phyloP scores from a whole-genome alignment of 352 stramenopile species.

The Phytophthora podocarpi region DNA sequence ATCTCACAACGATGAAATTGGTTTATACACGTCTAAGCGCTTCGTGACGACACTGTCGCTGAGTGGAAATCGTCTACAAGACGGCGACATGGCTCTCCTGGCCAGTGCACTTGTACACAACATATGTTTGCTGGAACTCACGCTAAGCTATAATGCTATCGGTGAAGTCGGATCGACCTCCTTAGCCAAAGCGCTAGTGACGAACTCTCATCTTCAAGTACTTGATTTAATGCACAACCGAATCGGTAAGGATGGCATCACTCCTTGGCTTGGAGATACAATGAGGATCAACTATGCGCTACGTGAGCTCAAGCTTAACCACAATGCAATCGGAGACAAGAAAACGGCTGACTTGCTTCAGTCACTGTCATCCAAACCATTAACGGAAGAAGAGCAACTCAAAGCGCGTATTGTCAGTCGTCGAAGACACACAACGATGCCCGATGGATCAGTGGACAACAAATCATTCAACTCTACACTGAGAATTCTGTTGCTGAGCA shows the following conservation, averaged over 20 bases:
- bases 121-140: slow-evolving; percentile 50
- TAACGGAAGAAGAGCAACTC: slow-evolving; percentile 56
- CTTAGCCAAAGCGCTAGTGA: slow-evolving; percentile 51
- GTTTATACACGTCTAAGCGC: slow-evolving; percentile 35
- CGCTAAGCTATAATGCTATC: slow-evolving; percentile 79
- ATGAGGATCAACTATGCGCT: slow-evolving; percentile 57
- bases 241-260: slow-evolving; percentile 59
- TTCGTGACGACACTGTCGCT: slow-evolving; percentile 64
- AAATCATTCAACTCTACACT: slow-evolving; percentile 67
- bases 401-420: slow-evolving; percentile 51
- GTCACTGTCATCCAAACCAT: slow-evolving; percentile 44
- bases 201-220: slow-evolving; percentile 45
- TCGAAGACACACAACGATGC: slow-evolving; percentile 25
- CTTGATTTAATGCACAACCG: slow-evolving; percentile 78
- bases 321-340: slow-evolving; percentile 68
- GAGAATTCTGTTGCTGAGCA: slow-evolving; percentile 55
- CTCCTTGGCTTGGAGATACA: slow-evolving; percentile 64
- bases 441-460: slow-evolving; percentile 17
- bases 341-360: slow-evolving; percentile 59
- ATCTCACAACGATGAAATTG: background rate
- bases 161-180: slow-evolving; percentile 51
- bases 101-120: slow-evolving; percentile 63
- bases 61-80: slow-evolving; percentile 69
- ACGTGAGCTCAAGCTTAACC: slow-evolving; percentile 60
- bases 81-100: slow-evolving; percentile 56